Percentiles rank a stretch among this genome's conserved stretches.
Conservation (phyloP, 2,329 filamentous ascomycete species). For the Chalaropsis ovoidea region DNA sequence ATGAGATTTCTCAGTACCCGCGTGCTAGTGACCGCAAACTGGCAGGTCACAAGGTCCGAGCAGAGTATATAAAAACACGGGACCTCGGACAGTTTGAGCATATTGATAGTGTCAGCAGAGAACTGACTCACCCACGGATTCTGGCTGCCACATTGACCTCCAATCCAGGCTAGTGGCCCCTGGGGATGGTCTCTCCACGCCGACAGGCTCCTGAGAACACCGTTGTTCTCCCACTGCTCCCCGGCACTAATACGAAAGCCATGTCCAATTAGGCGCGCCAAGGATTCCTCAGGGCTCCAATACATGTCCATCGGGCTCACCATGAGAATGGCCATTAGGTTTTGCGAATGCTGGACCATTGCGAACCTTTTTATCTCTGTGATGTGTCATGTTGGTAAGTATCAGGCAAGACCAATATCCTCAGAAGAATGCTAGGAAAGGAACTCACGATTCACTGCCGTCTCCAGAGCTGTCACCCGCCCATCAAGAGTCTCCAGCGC, state of each 20-base stretch:
- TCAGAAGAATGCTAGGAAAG: neutral
- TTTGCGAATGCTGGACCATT: constrained; percentile 17
- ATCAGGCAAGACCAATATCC: neutral
- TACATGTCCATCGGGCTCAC: constrained; percentile 28
- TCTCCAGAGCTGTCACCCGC: constrained; percentile 19
- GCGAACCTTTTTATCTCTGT: constrained; percentile 24
- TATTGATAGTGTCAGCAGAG: constrained; percentile 21
- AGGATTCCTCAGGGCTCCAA: constrained; percentile 28
- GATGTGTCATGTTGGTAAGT: neutral
- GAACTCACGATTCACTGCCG: constrained; percentile 9
- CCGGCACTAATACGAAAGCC: neutral
- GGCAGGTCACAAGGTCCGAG: constrained; percentile 14
- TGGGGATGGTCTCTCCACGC: constrained; percentile 17
- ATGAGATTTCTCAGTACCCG: constrained; percentile 22
- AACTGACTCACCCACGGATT: constrained; percentile 23
- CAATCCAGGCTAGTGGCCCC: constrained; percentile 23
- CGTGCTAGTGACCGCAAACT: constrained; percentile 19
- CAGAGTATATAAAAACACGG: constrained; percentile 23
- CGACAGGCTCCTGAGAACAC: constrained; percentile 18
- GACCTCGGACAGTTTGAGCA: constrained; percentile 16
- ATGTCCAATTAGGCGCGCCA: constrained; percentile 12
- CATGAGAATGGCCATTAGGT: constrained; percentile 16
- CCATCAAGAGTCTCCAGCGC: constrained; percentile 21
- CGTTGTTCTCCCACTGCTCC: constrained; percentile 25
- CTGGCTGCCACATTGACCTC: constrained; percentile 5